Evolutionary conservation across 116 monocot species (phyloP).

Genomic region (Dioscorea cayenensis): DNA sequence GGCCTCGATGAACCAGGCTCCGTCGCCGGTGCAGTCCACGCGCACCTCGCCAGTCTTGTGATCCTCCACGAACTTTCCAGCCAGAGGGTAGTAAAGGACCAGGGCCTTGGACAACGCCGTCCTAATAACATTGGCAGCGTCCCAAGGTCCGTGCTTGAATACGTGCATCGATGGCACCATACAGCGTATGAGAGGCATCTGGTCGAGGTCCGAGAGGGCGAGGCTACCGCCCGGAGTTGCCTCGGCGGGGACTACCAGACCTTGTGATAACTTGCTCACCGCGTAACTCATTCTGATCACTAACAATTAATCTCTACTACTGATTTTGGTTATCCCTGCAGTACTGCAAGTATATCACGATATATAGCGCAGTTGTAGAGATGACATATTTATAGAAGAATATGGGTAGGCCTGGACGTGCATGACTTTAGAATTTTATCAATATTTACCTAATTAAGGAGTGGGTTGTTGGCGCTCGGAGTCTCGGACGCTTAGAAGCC

Average conservation of each 20-base stretch:
- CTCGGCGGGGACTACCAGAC: not conserved
- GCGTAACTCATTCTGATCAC: not conserved
- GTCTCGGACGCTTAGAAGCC: no score
- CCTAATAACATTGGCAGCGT: not conserved
- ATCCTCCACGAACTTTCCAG: constrained; percentile 20
- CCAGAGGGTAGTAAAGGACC: constrained; percentile 8
- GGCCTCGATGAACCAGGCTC: constrained; percentile 31
- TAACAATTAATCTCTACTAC: no score
- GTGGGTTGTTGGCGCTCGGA: no score
- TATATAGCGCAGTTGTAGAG: no score
- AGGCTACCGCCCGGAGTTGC: not conserved
- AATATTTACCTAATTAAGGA: no score
- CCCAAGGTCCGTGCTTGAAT: not conserved
- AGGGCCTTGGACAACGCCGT: not conserved
- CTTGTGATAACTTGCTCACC: not conserved
- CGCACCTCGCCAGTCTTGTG: constrained; percentile 6
- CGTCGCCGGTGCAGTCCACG: constrained; percentile 16
- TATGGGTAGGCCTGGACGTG: no score
- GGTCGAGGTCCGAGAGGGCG: not conserved
- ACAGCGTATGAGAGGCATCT: not conserved
- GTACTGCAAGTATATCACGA: no score
- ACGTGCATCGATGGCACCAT: not conserved
- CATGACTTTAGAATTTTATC: no score
- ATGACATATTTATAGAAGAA: no score
- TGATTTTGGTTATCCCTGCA: no score